Evolutionary conservation across 108 stramenopile genomes (phyloP).

Genomic region (Aurantiochytrium sp.): DNA sequence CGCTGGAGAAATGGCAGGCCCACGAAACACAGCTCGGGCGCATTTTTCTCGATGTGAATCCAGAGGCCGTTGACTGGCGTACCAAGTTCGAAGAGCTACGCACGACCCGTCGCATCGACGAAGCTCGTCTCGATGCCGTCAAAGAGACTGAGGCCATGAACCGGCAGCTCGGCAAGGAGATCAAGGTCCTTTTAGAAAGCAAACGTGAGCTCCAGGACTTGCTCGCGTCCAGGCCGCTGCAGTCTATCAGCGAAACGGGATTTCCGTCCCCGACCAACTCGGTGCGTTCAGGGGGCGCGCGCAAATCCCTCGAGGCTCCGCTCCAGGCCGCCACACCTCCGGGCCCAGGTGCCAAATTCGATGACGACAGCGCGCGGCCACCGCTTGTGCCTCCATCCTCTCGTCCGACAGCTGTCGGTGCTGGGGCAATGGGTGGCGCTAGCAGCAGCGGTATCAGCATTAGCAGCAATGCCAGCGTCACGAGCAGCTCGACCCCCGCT

Average conservation of each 20-base stretch:
- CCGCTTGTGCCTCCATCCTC: not conserved
- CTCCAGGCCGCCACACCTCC: not conserved
- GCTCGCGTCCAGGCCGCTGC: not conserved
- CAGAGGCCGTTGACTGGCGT: slow-evolving; percentile 14
- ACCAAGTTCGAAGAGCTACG: not conserved
- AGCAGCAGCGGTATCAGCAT: too few species aligned
- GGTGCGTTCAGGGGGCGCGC: not conserved
- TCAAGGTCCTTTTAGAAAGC: not conserved
- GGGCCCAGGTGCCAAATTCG: not conserved
- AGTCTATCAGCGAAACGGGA: not conserved
- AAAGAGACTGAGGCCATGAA: not conserved
- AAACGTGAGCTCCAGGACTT: not conserved
- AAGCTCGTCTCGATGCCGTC: not conserved
- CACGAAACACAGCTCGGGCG: not conserved
- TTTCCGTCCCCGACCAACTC: not conserved
- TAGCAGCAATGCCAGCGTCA: too few species aligned
- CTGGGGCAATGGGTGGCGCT: too few species aligned
- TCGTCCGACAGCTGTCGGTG: too few species aligned
- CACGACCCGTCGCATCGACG: not conserved
- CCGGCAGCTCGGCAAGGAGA: not conserved
- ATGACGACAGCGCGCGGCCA: not conserved
- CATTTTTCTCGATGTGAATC: not conserved
- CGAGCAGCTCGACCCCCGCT: not conserved
- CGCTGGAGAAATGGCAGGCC: not conserved
- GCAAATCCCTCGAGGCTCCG: not conserved